Percentiles rank a stretch among this genome's conserved stretches.
These are phyloP conservation scores for Strigomonas culicis DNA, from an alignment of 208 protist genomes.

Conservation along the genomic window DNA sequence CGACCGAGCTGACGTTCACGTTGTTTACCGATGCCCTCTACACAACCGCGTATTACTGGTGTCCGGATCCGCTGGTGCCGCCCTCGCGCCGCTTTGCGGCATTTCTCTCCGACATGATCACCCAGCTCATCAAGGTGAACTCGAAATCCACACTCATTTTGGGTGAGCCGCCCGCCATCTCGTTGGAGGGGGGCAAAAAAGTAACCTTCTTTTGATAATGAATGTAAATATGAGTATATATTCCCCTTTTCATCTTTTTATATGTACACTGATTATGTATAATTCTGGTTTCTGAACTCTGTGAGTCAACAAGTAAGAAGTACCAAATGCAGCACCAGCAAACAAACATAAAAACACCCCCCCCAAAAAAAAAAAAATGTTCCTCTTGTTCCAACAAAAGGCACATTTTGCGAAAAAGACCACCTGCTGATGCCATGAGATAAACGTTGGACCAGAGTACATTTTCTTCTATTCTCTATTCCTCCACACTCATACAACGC, in stretches of 20 bases:
- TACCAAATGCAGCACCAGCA: too few species aligned
- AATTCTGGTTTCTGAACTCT: conserved; percentile 4
- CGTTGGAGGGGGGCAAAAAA: conserved; percentile 37
- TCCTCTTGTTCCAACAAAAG: too few species aligned
- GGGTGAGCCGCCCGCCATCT: conserved; percentile 37
- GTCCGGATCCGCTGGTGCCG: conserved; percentile 67
- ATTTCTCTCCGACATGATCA: conserved; percentile 54
- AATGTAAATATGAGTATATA: background rate
- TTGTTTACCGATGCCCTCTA: conserved; percentile 66
- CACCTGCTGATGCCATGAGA: too few species aligned
- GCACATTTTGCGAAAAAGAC: too few species aligned
- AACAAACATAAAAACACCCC: too few species aligned
- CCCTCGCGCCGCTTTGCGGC: conserved; percentile 61
- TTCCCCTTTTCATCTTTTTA: conserved; percentile 7
- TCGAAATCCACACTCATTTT: conserved; percentile 62
- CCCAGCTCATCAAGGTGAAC: conserved; percentile 51
- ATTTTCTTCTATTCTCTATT: too few species aligned
- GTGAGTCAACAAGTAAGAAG: background rate
- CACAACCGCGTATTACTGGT: conserved; percentile 65
- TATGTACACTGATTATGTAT: conserved; percentile 7
- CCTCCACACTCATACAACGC: too few species aligned
- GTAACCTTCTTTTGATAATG: conserved; percentile 34
- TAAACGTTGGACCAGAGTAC: too few species aligned
- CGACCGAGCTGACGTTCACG: conserved; percentile 60
- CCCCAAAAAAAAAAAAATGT: too few species aligned